These are phyloP conservation scores for Viola pubescens DNA, from an alignment of 441 rosid species.

Conservation along the genomic window DNA sequence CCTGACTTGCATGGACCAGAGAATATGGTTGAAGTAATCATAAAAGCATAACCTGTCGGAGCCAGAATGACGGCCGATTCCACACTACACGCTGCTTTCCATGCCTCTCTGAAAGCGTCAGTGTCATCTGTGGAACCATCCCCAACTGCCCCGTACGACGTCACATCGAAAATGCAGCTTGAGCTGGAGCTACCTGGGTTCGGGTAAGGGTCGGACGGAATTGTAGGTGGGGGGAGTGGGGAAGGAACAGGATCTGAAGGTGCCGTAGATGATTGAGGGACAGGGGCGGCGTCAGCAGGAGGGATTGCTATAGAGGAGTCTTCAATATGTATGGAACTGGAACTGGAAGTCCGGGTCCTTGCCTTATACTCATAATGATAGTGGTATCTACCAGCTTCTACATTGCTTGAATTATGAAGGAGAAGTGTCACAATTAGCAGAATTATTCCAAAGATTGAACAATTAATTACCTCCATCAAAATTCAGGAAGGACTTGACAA, in stretches of 20 bases:
- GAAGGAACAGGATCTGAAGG: constrained; percentile 23
- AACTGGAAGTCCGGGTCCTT: constrained; percentile 15
- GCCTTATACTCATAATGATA: constrained; percentile 47
- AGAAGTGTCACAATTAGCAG: constrained; percentile 5
- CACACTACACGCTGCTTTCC: constrained; percentile 84
- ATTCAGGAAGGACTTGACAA: background rate
- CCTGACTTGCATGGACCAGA: constrained; percentile 87
- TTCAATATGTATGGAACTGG: too few relatives aligned
- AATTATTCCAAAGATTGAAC: constrained; percentile 18
- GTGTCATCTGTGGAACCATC: constrained; percentile 80
- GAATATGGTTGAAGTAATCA: constrained; percentile 80
- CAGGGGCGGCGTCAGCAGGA: constrained; percentile 9
- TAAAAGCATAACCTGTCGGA: constrained; percentile 58
- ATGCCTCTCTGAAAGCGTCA: constrained; percentile 58
- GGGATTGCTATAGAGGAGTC: too few relatives aligned
- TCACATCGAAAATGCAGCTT: constrained; percentile 52
- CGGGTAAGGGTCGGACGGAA: constrained; percentile 54
- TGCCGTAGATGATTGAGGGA: constrained; percentile 27
- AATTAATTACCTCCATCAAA: constrained; percentile 24
- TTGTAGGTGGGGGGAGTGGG: constrained; percentile 25
- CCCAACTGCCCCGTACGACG: constrained; percentile 67
- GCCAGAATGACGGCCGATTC: constrained; percentile 57
- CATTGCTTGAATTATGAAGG: constrained; percentile 34
- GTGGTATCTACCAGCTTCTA: constrained; percentile 46
- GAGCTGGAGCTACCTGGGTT: constrained; percentile 28